Evolutionary conservation across 1,284 basidiomycete genomes (phyloP).

Genomic region (Papiliotrema flavescens): DNA sequence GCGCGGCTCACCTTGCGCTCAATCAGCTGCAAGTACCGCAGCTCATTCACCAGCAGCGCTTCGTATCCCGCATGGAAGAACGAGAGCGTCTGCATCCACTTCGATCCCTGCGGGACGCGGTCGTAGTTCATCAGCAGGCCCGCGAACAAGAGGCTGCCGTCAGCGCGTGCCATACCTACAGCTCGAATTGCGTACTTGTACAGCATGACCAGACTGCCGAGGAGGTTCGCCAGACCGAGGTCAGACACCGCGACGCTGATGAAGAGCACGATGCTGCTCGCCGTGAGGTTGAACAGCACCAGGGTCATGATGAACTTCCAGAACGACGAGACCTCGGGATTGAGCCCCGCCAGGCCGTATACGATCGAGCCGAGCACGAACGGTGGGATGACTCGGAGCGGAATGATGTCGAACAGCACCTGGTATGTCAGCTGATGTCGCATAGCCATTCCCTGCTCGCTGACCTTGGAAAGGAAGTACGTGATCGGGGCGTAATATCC

Average conservation of each 20-base stretch:
- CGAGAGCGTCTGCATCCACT: conserved; percentile 83
- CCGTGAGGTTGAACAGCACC: conserved; percentile 91
- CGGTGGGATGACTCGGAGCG: conserved; percentile 87
- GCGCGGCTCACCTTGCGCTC: conserved; percentile 74
- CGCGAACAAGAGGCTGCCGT: conserved; percentile 79
- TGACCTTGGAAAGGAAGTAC: conserved; percentile 87
- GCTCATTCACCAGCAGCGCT: conserved; percentile 89
- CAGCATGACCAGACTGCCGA: conserved; percentile 93
- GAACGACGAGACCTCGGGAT: conserved; percentile 80
- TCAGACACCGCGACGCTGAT: conserved; percentile 83
- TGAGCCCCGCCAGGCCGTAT: conserved; percentile 88
- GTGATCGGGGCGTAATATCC: conserved; percentile 95
- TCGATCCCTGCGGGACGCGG: conserved; percentile 65
- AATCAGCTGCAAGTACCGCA: conserved; percentile 87
- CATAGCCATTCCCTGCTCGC: conserved; percentile 2
- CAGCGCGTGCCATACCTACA: not conserved
- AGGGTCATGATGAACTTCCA: conserved; percentile 97
- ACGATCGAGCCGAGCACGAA: conserved; percentile 92
- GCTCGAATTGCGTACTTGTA: conserved; percentile 71
- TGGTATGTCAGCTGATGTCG: conserved; percentile 27
- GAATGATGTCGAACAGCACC: conserved; percentile 93
- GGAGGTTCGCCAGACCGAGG: conserved; percentile 80
- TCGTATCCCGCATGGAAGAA: conserved; percentile 99
- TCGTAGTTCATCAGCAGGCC: conserved; percentile 93
- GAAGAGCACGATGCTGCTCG: conserved; percentile 84